phyloP scores from a whole-genome alignment of 768 basidiomycete species.

The Pholiota molesta region DNA sequence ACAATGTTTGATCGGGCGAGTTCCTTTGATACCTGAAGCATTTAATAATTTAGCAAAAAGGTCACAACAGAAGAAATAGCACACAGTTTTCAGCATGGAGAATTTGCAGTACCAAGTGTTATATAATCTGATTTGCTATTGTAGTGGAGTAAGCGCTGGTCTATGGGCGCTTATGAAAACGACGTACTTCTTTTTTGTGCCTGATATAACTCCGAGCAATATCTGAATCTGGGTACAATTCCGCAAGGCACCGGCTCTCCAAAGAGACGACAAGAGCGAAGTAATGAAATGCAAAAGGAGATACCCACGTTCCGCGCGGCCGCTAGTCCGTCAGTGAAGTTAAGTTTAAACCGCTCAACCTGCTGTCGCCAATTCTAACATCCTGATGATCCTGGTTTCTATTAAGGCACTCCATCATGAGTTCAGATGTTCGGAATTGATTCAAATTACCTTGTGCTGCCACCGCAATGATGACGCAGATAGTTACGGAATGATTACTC shows the following conservation, averaged over 20 bases:
- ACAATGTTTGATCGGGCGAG: background rate
- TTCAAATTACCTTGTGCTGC: background rate
- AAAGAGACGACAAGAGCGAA: background rate
- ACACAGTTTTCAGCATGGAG: background rate
- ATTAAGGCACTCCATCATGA: background rate
- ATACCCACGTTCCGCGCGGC: background rate
- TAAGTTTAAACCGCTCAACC: background rate
- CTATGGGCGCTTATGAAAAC: background rate
- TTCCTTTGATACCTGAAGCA: background rate
- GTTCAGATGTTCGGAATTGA: background rate
- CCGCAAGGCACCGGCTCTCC: background rate
- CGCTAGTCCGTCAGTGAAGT: background rate
- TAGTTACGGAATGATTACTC: background rate
- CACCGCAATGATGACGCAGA: background rate
- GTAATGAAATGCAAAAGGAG: background rate
- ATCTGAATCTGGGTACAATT: background rate
- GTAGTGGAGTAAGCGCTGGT: background rate
- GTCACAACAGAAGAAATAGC: background rate
- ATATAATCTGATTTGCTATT: background rate
- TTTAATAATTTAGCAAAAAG: background rate
- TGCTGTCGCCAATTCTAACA: background rate
- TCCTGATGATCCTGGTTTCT: background rate
- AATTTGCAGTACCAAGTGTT: too few species aligned
- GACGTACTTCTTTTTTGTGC: background rate
- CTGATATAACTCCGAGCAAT: background rate